phyloP scores from a whole-genome alignment of 2,329 filamentous ascomycete species.

The Furcasterigmium furcatum region DNA sequence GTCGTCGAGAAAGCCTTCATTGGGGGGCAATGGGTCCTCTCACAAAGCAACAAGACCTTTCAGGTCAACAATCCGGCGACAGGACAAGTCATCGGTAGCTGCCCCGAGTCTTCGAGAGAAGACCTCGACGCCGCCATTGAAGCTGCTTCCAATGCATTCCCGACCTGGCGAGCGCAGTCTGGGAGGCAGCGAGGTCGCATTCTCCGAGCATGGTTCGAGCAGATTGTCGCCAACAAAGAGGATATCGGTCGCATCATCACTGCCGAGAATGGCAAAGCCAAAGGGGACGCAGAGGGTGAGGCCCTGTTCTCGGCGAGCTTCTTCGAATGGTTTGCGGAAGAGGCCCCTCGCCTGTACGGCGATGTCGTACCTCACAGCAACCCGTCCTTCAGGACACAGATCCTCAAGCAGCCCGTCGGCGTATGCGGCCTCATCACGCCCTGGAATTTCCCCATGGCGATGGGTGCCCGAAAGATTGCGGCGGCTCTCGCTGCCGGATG shows the following conservation, averaged over 20 bases:
- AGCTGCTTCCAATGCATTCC: conserved; percentile 60
- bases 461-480: conserved; percentile 43
- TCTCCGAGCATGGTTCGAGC: conserved; percentile 58
- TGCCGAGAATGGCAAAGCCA: conserved; percentile 66
- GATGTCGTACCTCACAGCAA: conserved; percentile 54
- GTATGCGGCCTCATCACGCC: conserved; percentile 29
- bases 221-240: conserved; percentile 59
- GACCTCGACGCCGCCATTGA: conserved; percentile 67
- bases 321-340: conserved; percentile 58
- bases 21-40: conserved; percentile 5
- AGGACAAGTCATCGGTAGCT: conserved; percentile 62
- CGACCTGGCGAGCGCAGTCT: conserved; percentile 51
- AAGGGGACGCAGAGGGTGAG: conserved; percentile 54
- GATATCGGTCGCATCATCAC: conserved; percentile 64
- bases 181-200: conserved; percentile 55
- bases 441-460: conserved; percentile 59
- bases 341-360: conserved; percentile 54
- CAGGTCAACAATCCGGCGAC: conserved; percentile 59
- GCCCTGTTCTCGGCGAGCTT: conserved; percentile 52
- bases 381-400: conserved; percentile 54
- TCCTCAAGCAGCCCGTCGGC: conserved; percentile 26
- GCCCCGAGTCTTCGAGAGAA: conserved; percentile 63
- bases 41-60: conserved; percentile 1
- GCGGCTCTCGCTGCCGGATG: conserved; percentile 68
- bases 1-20: conserved; percentile 6